Base-by-base conservation (phyloP, 2,329 filamentous ascomycete genomes). In the Ascochyta clinopodiicola region DNA sequence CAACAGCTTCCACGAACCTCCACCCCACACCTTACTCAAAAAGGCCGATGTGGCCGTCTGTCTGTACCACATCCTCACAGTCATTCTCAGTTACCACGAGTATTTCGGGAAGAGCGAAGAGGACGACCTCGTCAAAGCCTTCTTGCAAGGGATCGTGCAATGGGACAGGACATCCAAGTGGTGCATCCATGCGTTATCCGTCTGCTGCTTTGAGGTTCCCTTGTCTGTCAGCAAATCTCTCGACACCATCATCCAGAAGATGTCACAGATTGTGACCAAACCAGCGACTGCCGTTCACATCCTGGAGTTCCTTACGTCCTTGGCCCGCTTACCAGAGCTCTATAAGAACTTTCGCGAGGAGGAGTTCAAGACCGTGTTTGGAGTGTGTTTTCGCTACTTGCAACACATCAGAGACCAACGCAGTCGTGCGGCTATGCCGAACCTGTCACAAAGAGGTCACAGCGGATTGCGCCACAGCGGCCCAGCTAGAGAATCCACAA, bases 251-350 rank as follows among this genome's bases (percentile, higher is more conserved):
- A 82, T 99, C 51, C 90, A 93, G 68, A 94, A 92, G 72, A 96
- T 99, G 91, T 89, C 93, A 1, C 91, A 93, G 66, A 96, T 97
- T 68, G 96, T 99, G 68, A 98, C 95, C 1, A 93, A 96, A 68
- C 88, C 92, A 6, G 87, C 93, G 52, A 89, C 97, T 32, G 92
- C 94, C 9, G 89, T 97, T 58, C 95, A 99, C 70, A 96, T 99
- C 57, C 81, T 99, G 44, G 95, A 99, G 70, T 98, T 99, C 69
- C 80, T 99, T n/a, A 90, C 91, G 9, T 89, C 92, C 44, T 83
- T 99, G 25, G 92, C 93, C 48, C 88, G 94, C 32, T 80, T 97
- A 54, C 91, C 91, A 9, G 86, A 91, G 57, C 83, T 97, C 1
- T 96, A 93, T 70, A 87, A 91, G 70, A 96, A 96, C 69, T 91